phyloP scores from a whole-genome alignment of 2,329 filamentous ascomycete species.

The Hypoxylon sp. region DNA sequence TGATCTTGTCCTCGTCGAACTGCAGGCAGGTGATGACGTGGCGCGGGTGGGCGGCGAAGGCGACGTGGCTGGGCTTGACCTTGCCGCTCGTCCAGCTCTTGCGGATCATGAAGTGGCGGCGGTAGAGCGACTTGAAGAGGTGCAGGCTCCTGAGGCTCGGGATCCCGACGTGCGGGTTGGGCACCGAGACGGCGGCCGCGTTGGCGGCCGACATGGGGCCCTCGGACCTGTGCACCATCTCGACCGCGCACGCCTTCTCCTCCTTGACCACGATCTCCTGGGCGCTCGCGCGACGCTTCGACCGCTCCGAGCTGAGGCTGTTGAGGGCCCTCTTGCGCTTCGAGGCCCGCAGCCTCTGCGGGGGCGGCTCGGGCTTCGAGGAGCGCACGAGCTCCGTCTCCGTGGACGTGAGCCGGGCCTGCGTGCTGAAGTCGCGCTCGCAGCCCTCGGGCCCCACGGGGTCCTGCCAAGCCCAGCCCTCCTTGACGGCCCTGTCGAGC shows the following conservation, averaged over 20 bases:
- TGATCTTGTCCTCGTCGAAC: slow-evolving; percentile 97
- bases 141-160: slow-evolving; percentile 83
- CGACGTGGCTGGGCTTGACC: slow-evolving; percentile 86
- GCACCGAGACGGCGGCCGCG: slow-evolving; percentile 82
- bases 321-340: slow-evolving; percentile 65
- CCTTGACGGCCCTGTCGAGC: slow-evolving; percentile 81
- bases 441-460: slow-evolving; percentile 76
- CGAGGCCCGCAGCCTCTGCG: slow-evolving; percentile 56
- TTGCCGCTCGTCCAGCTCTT: slow-evolving; percentile 90
- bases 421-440: slow-evolving; percentile 79
- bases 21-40: slow-evolving; percentile 98
- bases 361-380: slow-evolving; percentile 52
- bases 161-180: slow-evolving; percentile 81
- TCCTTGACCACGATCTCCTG: slow-evolving; percentile 57
- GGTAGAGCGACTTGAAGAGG: slow-evolving; percentile 95
- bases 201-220: slow-evolving; percentile 87
- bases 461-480: slow-evolving; percentile 98
- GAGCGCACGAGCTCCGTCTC: slow-evolving; percentile 60
- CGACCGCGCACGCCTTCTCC: slow-evolving; percentile 51
- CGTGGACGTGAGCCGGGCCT: slow-evolving; percentile 59
- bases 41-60: slow-evolving; percentile 93
- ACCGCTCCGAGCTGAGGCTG: slow-evolving; percentile 57
- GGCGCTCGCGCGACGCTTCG: slow-evolving; percentile 61
- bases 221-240: slow-evolving; percentile 68
- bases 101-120: slow-evolving; percentile 88